A percentile compares a stretch with the other conserved stretches of the same genome.
phyloP scores from a whole-genome alignment of 192 early-diverging fungal species.

The Coemansia sp. region DNA sequence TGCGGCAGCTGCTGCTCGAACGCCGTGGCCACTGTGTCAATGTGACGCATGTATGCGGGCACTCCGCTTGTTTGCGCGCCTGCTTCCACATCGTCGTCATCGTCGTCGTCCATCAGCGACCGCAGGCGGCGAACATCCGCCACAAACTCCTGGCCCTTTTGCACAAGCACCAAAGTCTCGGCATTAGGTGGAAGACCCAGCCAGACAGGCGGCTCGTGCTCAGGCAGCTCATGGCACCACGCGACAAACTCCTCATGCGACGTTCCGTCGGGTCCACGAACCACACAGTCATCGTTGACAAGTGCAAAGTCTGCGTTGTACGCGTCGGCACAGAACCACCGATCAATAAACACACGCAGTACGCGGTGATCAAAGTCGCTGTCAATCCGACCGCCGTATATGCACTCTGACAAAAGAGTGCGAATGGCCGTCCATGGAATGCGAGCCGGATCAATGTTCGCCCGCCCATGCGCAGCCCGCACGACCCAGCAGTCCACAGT shows the following conservation, averaged over 20 bases:
- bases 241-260: conserved; percentile 79
- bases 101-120: conserved; percentile 78
- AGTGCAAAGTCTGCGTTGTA: conserved; percentile 83
- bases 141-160: conserved; percentile 78
- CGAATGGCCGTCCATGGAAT: conserved; percentile 97
- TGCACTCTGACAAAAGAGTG: conserved; percentile 78
- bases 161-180: conserved; percentile 83
- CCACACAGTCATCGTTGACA: conserved; percentile 49
- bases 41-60: conserved; percentile 74
- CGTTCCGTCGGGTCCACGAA: conserved; percentile 86
- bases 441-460: conserved; percentile 88
- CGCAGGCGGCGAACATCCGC: conserved; percentile 84
- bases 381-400: conserved; percentile 98
- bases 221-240: conserved; percentile 87
- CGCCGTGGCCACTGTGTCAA: conserved; percentile 55
- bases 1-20: conserved; percentile 63
- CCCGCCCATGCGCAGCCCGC: conserved; percentile 68
- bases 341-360: conserved; percentile 81
- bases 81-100: neutral
- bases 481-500: conserved; percentile 96
- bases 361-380: conserved; percentile 85
- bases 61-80: conserved; percentile 10
- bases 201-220: conserved; percentile 95
- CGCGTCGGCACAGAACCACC: conserved; percentile 73
- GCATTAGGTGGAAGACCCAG: conserved; percentile 92